phyloP scores from a whole-genome alignment of 2,329 filamentous ascomycete species.

The Stachybotrys chartarum region DNA sequence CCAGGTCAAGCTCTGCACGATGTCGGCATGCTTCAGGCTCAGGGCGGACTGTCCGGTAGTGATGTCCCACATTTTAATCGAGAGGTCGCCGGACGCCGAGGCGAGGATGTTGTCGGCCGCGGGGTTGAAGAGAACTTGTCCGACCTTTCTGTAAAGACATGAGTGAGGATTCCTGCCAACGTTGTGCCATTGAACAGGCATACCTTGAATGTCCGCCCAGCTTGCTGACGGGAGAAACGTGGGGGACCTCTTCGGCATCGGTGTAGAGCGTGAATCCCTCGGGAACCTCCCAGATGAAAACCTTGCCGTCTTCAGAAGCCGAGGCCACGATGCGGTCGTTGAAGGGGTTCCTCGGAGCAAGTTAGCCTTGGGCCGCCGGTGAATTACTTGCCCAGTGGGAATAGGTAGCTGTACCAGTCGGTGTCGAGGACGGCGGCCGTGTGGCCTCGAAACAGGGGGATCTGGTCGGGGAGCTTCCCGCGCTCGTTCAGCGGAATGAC shows the following conservation, averaged over 20 bases:
- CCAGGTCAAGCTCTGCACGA: constrained; percentile 94
- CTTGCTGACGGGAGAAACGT: constrained; percentile 75
- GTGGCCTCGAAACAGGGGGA: constrained; percentile 93
- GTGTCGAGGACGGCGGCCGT: constrained; percentile 94
- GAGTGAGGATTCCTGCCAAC: not conserved
- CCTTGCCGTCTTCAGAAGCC: constrained; percentile 92
- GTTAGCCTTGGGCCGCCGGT: constrained; percentile 7
- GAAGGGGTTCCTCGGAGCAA: constrained; percentile 71
- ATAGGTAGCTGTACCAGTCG: constrained; percentile 64
- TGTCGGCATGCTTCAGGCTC: constrained; percentile 78
- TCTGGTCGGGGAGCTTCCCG: constrained; percentile 84
- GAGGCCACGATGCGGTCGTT: constrained; percentile 91
- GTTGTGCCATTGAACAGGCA: constrained; percentile 12
- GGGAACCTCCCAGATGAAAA: constrained; percentile 94
- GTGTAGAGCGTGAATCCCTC: constrained; percentile 77
- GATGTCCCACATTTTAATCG: constrained; percentile 94
- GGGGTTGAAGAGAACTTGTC: constrained; percentile 96
- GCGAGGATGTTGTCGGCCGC: constrained; percentile 92
- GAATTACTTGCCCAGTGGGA: not conserved
- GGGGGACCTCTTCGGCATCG: constrained; percentile 75
- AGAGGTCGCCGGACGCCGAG: constrained; percentile 90
- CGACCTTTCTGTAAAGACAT: constrained; percentile 67
- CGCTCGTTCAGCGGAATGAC: constrained; percentile 87
- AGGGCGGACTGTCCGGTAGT: constrained; percentile 67
- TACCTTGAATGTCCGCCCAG: constrained; percentile 82